Evolutionary conservation across 75 land plant genomes (phyloP), one percentile per base, ranked within the genome.

Genomic region (Ceratopteris richardii): DNA sequence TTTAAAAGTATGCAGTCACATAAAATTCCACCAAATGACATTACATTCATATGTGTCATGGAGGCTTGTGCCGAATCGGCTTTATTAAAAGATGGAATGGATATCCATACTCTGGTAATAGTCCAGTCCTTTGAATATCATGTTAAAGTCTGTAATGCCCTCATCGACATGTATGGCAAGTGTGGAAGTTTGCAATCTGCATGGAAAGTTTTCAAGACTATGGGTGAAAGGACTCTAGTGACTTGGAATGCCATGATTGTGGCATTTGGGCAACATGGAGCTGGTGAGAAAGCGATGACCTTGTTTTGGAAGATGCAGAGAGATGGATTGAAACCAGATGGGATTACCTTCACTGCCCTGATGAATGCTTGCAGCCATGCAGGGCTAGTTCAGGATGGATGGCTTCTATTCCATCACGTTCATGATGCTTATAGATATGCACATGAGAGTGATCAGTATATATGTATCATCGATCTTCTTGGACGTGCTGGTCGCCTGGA

Each of bases 231-330:
- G 23, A 50, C 43, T 50, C 30, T 59, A 10, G 75, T 83, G 22
- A 66, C 91, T 17, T 87, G 84, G 84, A 87, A 84, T 7, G 79
- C 84, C 29, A 84, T 88, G 80, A 73, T 88, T 41, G 41, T 80
- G 22, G 78, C 85, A 30, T 75, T 74, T 47, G 89, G 85, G 54
- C 88, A 88, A 29, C 85, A 82, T 69, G 94, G 94, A 30, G 53
- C 47, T 48, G 84, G 86, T 47, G 53, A 72, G 41, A 86, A 80
- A 58, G 85, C 94, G 9, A 48, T 85, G 31, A 51, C 57, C 24
- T 61, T 85, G 52, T 84, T 88, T 46, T 74, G 71, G 29, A 53
- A 51, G 28, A 85, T 88, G 89, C 54, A 77, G 22, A 23, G 6
- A 7, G 21, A 58, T 57, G 74, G 70, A 10, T 36, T 85, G 2